Base-by-base conservation (phyloP, 1,139 yeast genomes). In the Candida neerlandica region DNA sequence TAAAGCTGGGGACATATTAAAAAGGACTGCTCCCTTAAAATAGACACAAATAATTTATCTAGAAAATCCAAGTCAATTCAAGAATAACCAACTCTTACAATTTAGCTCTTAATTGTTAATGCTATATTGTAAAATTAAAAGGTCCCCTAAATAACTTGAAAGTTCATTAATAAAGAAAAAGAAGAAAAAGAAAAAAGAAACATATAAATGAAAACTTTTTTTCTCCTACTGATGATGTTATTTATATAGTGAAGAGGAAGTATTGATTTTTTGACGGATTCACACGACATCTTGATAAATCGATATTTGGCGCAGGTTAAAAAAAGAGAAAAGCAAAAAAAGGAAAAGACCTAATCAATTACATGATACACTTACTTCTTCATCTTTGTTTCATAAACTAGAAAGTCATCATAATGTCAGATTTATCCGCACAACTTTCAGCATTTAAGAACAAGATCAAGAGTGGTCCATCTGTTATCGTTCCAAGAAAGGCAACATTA, bases 371-470 rank as follows among this genome's bases (percentile, higher is more conserved):
- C 14, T 11, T 11, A 14, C 33, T 6, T 34, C 33, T 23, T 23
- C 14, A 10, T 41, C 19, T 29, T n/a, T 38, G 29, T 23, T 15
- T 14, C 18, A 9, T 10, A 33, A n/a, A 12, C 18, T 33, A 14
- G 15, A 12, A 14, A 33, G 37, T 15, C 4, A 15, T 6, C 11
- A 33, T 2, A 10, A 75, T 75, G 80, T 74, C 79, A 3, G 78
- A 74, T 57, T 67, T 75, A 51, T 73, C 78, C 38, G 73, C 79
- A 35, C 80, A 76, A 59, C 61, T 76, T 49, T 74, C 80, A 39
- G 81, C 81, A 38, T 77, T 77, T 62, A 76, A 75, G 55, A 75
- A 70, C 61, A 72, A 74, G 57, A 75, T 76, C 65, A 70, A 75
- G 56, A 74, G 73, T 59, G 80, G 81, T 43, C 79, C 80, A 39